Evolutionary conservation across 2,329 filamentous ascomycete species (phyloP), one percentile per base, ranked within the genome.

Genomic region (Fusarium napiforme): DNA sequence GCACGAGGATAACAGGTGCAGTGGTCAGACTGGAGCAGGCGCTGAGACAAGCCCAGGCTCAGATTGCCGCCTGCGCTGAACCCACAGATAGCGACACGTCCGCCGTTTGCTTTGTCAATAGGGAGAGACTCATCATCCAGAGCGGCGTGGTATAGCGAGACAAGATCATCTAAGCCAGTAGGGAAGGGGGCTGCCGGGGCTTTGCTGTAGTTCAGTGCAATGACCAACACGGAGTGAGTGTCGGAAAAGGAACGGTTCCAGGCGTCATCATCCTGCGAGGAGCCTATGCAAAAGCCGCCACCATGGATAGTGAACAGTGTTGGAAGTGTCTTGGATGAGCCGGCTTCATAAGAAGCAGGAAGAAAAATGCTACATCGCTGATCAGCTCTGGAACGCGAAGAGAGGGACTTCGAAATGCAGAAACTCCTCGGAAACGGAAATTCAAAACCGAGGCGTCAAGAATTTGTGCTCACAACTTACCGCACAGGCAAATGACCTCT

Each of bases 31-130:
- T n/a, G 50, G 26, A 55, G 15, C 26, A 55, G 34, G 26, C 50
- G 50, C 34, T 55, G 50, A 14, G 50, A 55, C 34, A 55, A 40
- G 34, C 50, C 34, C 34, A 55, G 34, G 34, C 34, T 55, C 34
- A 55, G 50, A n/a, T 55, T 55, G 36, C 50, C 50, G 36, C 50
- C 50, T 55, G 50, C 50, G 10, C 50, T 55, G 50, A 55, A 55
- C 19, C 50, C 50, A 21, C 50, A 28, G 23, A 55, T 10, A 1
- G 50, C 50, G 34, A 55, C 11, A 10, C 34, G 50, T 30, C 50
- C 50, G 5, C 34, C 50, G 8, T 40, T 7, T 55, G 50, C 34
- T 8, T 28, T 55, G 15, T 40, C 34, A 40, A 55, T 55, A 7
- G 50, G 50, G 19, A 55, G 50, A 40, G 50, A 55, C 19, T 28